These are phyloP conservation scores for Pseudopyricularia cyperi DNA, from an alignment of 2,329 filamentous ascomycete genomes.

Conservation along the genomic window DNA sequence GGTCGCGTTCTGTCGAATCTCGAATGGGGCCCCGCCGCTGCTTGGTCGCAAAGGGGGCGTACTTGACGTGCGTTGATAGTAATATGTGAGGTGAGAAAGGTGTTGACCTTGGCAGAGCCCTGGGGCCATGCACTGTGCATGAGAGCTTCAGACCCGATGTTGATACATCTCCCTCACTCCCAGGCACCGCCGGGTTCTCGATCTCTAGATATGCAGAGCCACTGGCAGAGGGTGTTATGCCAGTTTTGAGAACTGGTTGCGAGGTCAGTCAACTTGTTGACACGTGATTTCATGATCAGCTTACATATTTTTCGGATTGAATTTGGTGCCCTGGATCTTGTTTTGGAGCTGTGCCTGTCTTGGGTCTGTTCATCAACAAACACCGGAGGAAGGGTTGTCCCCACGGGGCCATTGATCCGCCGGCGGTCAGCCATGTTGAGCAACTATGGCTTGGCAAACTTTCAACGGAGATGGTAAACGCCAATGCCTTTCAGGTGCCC, in stretches of 20 bases:
- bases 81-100: slow-evolving; percentile 89
- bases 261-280: slow-evolving; percentile 4
- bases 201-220: slow-evolving; percentile 80
- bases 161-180: slow-evolving; percentile 2
- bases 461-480: not conserved
- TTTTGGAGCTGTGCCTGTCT: slow-evolving; percentile 26
- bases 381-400: slow-evolving; percentile 61
- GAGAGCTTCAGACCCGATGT: slow-evolving; percentile 67
- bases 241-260: slow-evolving; percentile 67
- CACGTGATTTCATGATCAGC: slow-evolving; percentile 14
- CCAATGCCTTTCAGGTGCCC: not conserved
- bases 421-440: slow-evolving; percentile 64
- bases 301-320: slow-evolving; percentile 77
- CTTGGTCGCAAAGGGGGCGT: slow-evolving; percentile 83
- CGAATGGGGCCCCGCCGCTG: slow-evolving; percentile 74
- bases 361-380: slow-evolving; percentile 34
- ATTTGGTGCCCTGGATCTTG: slow-evolving; percentile 47
- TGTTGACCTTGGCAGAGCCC: slow-evolving; percentile 77
- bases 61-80: slow-evolving; percentile 88
- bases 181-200: slow-evolving; percentile 28
- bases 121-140: slow-evolving; percentile 86
- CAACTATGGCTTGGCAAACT: not conserved
- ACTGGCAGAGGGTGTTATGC: slow-evolving; percentile 82
- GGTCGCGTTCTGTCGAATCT: slow-evolving; percentile 74
- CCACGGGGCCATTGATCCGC: slow-evolving; percentile 77